Evolutionary conservation across 2,329 filamentous ascomycete species (phyloP).

Genomic region (Venturia nashicola): DNA sequence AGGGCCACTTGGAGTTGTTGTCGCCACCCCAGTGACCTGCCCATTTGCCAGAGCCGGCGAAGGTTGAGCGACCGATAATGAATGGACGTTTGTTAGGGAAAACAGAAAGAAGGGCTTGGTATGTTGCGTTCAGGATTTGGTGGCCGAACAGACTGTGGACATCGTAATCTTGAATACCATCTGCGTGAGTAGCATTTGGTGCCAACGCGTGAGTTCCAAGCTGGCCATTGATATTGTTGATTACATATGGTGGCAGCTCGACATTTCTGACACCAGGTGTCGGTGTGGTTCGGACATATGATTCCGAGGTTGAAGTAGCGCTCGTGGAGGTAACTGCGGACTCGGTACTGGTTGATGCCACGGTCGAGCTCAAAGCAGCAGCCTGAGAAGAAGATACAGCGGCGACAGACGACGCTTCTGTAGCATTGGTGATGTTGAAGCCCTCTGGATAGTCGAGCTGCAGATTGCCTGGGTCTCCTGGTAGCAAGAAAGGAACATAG

Average conservation of each 20-base stretch:
- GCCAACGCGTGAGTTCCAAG: conserved; percentile 60
- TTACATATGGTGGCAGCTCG: conserved; percentile 63
- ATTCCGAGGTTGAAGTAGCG: conserved; percentile 18
- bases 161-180: conserved; percentile 66
- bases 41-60: conserved; percentile 62
- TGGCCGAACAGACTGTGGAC: conserved; percentile 63
- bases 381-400: conserved; percentile 41
- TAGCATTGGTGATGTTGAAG: conserved; percentile 56
- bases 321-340: conserved; percentile 10
- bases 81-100: conserved; percentile 63
- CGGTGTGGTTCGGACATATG: conserved; percentile 46
- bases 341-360: conserved; percentile 16
- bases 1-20: conserved; percentile 57
- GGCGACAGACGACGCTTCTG: conserved; percentile 50
- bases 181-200: conserved; percentile 65
- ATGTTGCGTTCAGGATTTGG: conserved; percentile 66
- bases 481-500: conserved; percentile 52
- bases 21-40: conserved; percentile 39
- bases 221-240: conserved; percentile 62
- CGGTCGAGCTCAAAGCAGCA: conserved; percentile 18
- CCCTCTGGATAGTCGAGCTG: conserved; percentile 54
- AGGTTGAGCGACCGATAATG: conserved; percentile 74
- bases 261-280: conserved; percentile 54
- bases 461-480: conserved; percentile 50
- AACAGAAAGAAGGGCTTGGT: conserved; percentile 52